Evolutionary conservation across 2,329 filamentous ascomycete species (phyloP).

Genomic region (Capronia americana): DNA sequence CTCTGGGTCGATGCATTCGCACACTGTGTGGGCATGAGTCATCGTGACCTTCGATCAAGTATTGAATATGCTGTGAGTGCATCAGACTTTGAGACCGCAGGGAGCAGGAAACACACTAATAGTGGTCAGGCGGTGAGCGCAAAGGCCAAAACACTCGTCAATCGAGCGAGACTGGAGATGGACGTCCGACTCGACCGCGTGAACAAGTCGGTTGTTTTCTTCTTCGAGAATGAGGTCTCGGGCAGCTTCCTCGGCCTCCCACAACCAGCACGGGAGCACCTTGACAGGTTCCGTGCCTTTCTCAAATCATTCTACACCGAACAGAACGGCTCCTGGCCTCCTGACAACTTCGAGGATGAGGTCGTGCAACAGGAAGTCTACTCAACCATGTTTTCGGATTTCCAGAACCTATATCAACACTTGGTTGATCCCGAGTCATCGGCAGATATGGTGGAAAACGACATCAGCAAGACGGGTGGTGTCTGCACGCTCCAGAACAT

Average conservation of each 20-base stretch:
- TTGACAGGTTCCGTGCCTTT: constrained; percentile 75
- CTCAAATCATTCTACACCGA: constrained; percentile 70
- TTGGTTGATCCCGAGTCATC: constrained; percentile 64
- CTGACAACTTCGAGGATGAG: constrained; percentile 54
- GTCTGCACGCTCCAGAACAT: constrained; percentile 74
- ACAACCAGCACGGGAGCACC: constrained; percentile 66
- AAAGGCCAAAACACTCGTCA: constrained; percentile 69
- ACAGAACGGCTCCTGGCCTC: constrained; percentile 75
- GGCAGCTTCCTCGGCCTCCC: constrained; percentile 70
- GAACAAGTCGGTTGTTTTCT: constrained; percentile 65
- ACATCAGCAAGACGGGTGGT: constrained; percentile 64
- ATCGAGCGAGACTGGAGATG: constrained; percentile 68
- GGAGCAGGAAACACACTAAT: constrained; percentile 16
- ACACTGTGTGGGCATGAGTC: constrained; percentile 76
- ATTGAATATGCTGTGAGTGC: constrained; percentile 35
- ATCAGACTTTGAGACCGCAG: background rate
- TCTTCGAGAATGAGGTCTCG: constrained; percentile 74
- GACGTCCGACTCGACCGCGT: constrained; percentile 66
- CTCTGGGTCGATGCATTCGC: constrained; percentile 76
- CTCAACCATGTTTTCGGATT: constrained; percentile 70
- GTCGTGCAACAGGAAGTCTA: constrained; percentile 66
- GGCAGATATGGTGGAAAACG: constrained; percentile 54
- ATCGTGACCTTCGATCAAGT: constrained; percentile 37
- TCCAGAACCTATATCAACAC: constrained; percentile 72
- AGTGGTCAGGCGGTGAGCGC: constrained; percentile 48